Percentiles rank a stretch among this genome's conserved stretches.
These are phyloP conservation scores for Puccinia coronata DNA, from an alignment of 1,284 basidiomycete species.

Conservation along the genomic window DNA sequence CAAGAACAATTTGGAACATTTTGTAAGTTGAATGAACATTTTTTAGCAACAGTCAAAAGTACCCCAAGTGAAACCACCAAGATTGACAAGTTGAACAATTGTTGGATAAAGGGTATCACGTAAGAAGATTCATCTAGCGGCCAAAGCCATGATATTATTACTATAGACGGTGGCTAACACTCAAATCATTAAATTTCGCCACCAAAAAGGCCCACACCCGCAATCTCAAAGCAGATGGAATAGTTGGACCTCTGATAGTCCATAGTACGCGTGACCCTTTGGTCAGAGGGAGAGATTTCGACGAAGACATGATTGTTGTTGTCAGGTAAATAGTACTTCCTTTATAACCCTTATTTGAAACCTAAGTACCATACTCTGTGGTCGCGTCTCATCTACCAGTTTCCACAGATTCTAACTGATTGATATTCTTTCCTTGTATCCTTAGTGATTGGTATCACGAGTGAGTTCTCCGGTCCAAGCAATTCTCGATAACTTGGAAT, in stretches of 20 bases:
- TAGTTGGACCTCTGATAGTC: slow-evolving; percentile 55
- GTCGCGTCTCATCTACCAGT: background rate
- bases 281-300: slow-evolving; percentile 40
- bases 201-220: slow-evolving; percentile 55
- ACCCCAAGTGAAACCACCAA: background rate
- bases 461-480: background rate
- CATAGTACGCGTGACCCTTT: slow-evolving; percentile 54
- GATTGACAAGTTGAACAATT: no score
- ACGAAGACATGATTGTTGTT: slow-evolving; percentile 26
- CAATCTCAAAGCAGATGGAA: slow-evolving; percentile 56
- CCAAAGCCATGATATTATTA: background rate
- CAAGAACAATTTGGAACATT: slow-evolving; percentile 44
- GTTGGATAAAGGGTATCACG: slow-evolving; percentile 41
- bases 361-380: no score
- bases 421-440: background rate
- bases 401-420: background rate
- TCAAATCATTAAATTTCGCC: no score
- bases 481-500: background rate
- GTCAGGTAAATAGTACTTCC: slow-evolving; percentile 13
- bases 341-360: no score
- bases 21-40: slow-evolving; percentile 10
- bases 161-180: no score
- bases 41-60: background rate
- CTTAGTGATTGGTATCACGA: slow-evolving; percentile 45
- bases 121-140: slow-evolving; percentile 3